A percentile compares a stretch with the other conserved stretches of the same genome.
Evolutionary conservation across 116 monocot genomes (phyloP).

Genomic region (Thalassia testudinum): DNA sequence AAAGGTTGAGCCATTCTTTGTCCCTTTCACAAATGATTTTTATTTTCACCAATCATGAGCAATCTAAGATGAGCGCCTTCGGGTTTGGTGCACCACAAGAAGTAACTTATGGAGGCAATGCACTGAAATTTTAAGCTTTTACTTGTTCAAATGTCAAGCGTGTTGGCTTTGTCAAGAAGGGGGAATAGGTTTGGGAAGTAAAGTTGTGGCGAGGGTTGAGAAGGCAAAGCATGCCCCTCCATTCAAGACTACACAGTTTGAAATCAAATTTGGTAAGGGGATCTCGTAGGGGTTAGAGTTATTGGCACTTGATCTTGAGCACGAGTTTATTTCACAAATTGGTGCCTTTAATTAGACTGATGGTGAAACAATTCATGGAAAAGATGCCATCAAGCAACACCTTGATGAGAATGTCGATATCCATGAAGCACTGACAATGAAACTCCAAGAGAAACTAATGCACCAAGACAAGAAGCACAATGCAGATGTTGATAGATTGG

Average conservation of each 20-base stretch:
- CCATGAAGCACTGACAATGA: slow-evolving; percentile 32
- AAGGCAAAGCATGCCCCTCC: slow-evolving; percentile 97
- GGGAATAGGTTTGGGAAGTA: slow-evolving; percentile 86
- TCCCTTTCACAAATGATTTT: slow-evolving; percentile 86
- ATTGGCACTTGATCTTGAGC: slow-evolving; percentile 43
- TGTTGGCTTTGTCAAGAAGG: slow-evolving; percentile 72
- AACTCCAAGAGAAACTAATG: slow-evolving; percentile 41
- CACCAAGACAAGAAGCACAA: neutral
- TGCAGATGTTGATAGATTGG: too few relatives aligned
- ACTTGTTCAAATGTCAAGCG: slow-evolving; percentile 67
- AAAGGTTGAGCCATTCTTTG: slow-evolving; percentile 90
- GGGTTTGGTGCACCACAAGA: slow-evolving; percentile 83
- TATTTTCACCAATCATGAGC: slow-evolving; percentile 79
- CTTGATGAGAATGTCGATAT: slow-evolving; percentile 27
- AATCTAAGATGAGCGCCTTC: slow-evolving; percentile 59
- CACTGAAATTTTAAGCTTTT: slow-evolving; percentile 92
- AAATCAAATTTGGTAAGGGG: slow-evolving; percentile 81
- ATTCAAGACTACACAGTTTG: slow-evolving; percentile 75
- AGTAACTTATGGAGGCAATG: slow-evolving; percentile 94
- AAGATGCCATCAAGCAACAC: slow-evolving; percentile 52
- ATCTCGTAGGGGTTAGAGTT: slow-evolving; percentile 64
- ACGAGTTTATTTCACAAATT: slow-evolving; percentile 45
- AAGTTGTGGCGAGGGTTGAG: slow-evolving; percentile 80
- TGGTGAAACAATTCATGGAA: slow-evolving; percentile 52
- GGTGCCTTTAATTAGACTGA: slow-evolving; percentile 33